Evolutionary conservation across 345 rosid species (phyloP).

Genomic region (Melaleuca quinquenervia): DNA sequence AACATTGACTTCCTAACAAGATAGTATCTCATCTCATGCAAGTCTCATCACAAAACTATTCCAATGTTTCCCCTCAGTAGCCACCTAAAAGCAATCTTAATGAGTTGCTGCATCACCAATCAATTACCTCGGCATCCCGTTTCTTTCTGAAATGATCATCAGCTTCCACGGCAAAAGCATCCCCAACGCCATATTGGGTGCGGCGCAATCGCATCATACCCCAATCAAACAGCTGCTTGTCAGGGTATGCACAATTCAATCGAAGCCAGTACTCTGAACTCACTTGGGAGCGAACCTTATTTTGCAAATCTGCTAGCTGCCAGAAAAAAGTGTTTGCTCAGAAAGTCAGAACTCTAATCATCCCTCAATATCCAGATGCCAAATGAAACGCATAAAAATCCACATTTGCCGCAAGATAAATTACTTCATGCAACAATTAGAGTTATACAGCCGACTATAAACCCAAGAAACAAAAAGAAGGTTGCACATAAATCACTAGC

Average conservation of each 20-base stretch:
- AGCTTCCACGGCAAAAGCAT: slow-evolving; percentile 80
- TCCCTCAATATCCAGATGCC: not conserved
- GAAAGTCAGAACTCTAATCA: not conserved
- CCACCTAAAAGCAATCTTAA: not conserved
- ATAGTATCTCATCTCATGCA: not conserved
- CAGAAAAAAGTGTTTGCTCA: slow-evolving; percentile 1
- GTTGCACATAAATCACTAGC: not conserved
- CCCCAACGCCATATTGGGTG: slow-evolving; percentile 72
- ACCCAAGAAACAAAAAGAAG: not conserved
- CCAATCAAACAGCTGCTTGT: slow-evolving; percentile 85
- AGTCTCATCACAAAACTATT: not conserved
- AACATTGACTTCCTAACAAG: not conserved
- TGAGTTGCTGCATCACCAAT: not conserved
- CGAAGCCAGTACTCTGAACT: slow-evolving; percentile 91
- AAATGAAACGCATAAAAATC: not conserved
- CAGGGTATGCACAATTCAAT: slow-evolving; percentile 50
- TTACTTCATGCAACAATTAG: not conserved
- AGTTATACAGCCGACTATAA: not conserved
- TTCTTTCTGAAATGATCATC: slow-evolving; percentile 90
- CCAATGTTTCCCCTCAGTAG: not conserved
- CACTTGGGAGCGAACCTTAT: slow-evolving; percentile 62
- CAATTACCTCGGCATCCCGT: slow-evolving; percentile 86
- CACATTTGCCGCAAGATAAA: not conserved
- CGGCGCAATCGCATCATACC: slow-evolving; percentile 85
- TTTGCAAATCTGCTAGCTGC: slow-evolving; percentile 82